phyloP scores from a whole-genome alignment of 176 grass and related monocot species.

The Eremochloa ophiuroides region DNA sequence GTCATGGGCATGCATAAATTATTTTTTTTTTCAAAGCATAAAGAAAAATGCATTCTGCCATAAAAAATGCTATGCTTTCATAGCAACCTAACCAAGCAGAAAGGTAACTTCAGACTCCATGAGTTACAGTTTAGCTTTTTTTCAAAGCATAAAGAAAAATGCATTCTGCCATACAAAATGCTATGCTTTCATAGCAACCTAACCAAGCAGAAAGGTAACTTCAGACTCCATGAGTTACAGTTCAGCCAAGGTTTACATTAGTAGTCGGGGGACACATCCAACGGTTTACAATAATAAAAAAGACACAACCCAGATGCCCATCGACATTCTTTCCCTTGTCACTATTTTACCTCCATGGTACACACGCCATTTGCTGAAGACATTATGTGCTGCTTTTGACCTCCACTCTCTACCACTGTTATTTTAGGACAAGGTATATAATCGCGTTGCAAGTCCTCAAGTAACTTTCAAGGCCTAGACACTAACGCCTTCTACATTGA shows the following conservation, averaged over 20 bases:
- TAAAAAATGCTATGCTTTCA: background rate
- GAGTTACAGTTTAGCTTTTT: background rate
- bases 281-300: background rate
- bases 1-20: background rate
- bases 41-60: background rate
- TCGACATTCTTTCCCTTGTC: background rate
- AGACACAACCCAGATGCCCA: background rate
- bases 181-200: background rate
- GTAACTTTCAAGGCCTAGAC: background rate
- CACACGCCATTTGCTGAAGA: background rate
- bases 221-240: background rate
- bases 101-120: background rate
- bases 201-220: background rate
- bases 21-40: background rate
- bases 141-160: slow-evolving; percentile 5
- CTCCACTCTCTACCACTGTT: background rate
- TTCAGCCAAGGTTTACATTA: background rate
- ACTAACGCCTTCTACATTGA: background rate
- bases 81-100: background rate
- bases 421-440: background rate
- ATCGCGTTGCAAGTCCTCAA: background rate
- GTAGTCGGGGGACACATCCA: background rate
- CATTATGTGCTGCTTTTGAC: background rate
- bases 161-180: background rate
- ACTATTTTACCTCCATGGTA: slow-evolving; percentile 6